Conservation (phyloP, 2,329 filamentous ascomycete genomes). For the Exserohilum rostratum region DNA sequence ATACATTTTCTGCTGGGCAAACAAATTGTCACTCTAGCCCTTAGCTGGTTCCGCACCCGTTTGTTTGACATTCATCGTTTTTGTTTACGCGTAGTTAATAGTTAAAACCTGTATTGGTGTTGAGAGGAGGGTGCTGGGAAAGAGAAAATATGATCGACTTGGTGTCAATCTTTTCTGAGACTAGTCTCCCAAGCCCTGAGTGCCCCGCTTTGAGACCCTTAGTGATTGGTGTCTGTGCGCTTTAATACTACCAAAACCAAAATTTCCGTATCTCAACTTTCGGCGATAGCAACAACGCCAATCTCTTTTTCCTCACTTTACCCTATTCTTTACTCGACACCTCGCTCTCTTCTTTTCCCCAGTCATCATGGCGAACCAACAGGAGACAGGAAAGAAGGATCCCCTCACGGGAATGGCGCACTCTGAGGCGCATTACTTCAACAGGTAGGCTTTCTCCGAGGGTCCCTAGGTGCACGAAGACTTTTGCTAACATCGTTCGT, state of each 20-base stretch:
- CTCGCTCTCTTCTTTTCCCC: conserved; percentile 2
- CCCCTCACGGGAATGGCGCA: conserved; percentile 76
- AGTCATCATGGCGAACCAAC: conserved; percentile 34
- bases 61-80: not conserved
- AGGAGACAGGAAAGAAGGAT: conserved; percentile 37
- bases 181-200: conserved; percentile 9
- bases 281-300: conserved; percentile 18
- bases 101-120: not conserved
- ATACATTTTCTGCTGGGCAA: conserved; percentile 3
- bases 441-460: conserved; percentile 68
- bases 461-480: conserved; percentile 24
- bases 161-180: conserved; percentile 9
- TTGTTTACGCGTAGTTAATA: conserved; percentile 1
- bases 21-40: conserved; percentile 16
- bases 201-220: conserved; percentile 17
- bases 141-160: conserved; percentile 3
- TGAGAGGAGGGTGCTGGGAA: not conserved
- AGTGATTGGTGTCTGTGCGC: conserved; percentile 23
- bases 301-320: conserved; percentile 12
- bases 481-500: conserved; percentile 46
- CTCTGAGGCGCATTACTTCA: conserved; percentile 99
- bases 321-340: conserved; percentile 4
- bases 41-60: not conserved
- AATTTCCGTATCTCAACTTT: conserved; percentile 37
- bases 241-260: conserved; percentile 26